phyloP scores from a whole-genome alignment of 352 stramenopile genomes.

The Pythium folliculosum region DNA sequence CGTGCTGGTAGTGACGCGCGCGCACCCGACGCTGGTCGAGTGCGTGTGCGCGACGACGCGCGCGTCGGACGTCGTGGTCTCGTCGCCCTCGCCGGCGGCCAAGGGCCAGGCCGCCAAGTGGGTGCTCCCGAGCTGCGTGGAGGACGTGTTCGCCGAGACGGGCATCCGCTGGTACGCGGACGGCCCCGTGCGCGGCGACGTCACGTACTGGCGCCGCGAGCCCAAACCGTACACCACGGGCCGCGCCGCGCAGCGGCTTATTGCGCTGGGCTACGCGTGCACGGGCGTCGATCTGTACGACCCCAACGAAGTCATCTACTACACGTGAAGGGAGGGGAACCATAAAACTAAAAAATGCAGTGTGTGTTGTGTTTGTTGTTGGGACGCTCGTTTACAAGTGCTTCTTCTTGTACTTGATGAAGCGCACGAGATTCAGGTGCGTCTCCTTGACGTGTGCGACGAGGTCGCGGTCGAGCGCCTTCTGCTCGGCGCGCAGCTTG shows the following conservation, averaged over 20 bases:
- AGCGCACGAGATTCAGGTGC: constrained; percentile 82
- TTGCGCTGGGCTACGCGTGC: constrained; percentile 73
- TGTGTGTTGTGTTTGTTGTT: background rate
- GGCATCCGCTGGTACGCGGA: constrained; percentile 84
- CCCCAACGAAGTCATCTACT: constrained; percentile 47
- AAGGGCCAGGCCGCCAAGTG: constrained; percentile 58
- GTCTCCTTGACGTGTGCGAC: constrained; percentile 87
- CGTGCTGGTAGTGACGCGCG: background rate
- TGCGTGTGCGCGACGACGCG: constrained; percentile 77
- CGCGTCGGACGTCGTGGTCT: constrained; percentile 56
- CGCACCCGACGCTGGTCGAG: constrained; percentile 67
- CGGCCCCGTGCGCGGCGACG: constrained; percentile 48
- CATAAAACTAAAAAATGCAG: background rate
- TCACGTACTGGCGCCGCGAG: constrained; percentile 64
- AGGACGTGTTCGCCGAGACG: constrained; percentile 79
- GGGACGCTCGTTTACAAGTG: constrained; percentile 43
- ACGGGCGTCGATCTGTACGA: constrained; percentile 71
- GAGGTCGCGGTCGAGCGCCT: constrained; percentile 75
- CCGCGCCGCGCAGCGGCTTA: constrained; percentile 61
- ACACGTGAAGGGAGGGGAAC: constrained; percentile 14
- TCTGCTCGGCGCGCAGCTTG: constrained; percentile 80
- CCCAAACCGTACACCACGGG: constrained; percentile 43
- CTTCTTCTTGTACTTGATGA: constrained; percentile 93
- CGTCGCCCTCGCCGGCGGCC: constrained; percentile 37
- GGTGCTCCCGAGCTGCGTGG: constrained; percentile 60